Evolutionary conservation across 352 stramenopile species (phyloP), one percentile per base, ranked within the genome.

Genomic region (Phytophthora pistaciae): DNA sequence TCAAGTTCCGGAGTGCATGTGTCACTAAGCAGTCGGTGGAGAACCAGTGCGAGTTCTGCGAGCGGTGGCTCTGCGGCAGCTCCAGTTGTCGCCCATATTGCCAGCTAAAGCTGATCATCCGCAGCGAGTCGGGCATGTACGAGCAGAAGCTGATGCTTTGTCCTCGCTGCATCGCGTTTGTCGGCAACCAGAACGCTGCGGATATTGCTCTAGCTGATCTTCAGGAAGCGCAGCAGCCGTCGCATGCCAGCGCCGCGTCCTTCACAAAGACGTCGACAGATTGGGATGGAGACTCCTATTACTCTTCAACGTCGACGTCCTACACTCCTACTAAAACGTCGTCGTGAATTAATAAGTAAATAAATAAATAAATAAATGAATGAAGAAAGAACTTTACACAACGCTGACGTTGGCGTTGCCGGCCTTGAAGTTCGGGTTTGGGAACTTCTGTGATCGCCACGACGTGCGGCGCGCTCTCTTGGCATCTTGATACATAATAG

Each of bases 1-100:
- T 38, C 4, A 63, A 42, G 16, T 31, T 5, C 14, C 48, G 54
- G 46, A 50, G 13, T 31, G 40, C 13, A 55, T 42, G 33, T 20
- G 2, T 50, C 23, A 68, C 29, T 20, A 68, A 72, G 16, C 11
- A 31, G 38, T 44, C 31, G 0, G 40, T 27, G 13, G 29, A 36
- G 44, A 68, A 56, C 16, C 58, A 20, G n/a, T 77, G 70, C 29
- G 70, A 77, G 29, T 68, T 77, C 46, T 77, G 70, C 23, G 60
- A 63, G 13, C 57, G 40, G 3, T 57, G 27, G 56, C 46, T 77
- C 11, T 77, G 70, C 29, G 48, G 44, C 5, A 56, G 33, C 16
- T 60, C 64, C 7, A 64, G 65, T 13, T 77, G 59, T 44, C 59
- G 64, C 20, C 31, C 36, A 6, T 42, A 29, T 5, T 67, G 64